Percentiles rank a stretch among this genome's conserved stretches.
phyloP scores from a whole-genome alignment of 257 asterid species.

The Asclepias syriaca region DNA sequence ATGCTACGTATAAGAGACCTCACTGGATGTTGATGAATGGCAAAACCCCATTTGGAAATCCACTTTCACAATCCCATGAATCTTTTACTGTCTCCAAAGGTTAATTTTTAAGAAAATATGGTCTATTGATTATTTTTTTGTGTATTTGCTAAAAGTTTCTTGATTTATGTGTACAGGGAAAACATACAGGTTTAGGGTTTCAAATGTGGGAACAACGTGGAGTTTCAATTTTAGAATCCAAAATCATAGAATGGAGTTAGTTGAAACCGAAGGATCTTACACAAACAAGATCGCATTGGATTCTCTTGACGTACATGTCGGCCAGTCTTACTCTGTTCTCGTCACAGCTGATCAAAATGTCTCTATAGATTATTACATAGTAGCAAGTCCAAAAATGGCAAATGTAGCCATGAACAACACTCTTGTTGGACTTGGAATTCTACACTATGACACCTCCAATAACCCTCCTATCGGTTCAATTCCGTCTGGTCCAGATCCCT shows the following conservation, averaged over 20 bases:
- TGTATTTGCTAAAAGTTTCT: neutral
- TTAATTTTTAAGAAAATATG: neutral
- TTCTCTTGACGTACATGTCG: conserved; percentile 64
- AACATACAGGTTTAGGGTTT: conserved; percentile 51
- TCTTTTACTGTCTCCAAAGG: conserved; percentile 47
- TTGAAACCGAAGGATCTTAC: conserved; percentile 72
- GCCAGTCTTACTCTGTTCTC: conserved; percentile 75
- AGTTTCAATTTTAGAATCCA: conserved; percentile 60
- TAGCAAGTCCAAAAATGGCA: conserved; percentile 54
- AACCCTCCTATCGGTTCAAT: conserved; percentile 40
- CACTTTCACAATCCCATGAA: conserved; percentile 30
- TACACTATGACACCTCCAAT: conserved; percentile 56
- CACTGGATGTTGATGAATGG: conserved; percentile 64
- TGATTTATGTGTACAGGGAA: conserved; percentile 29
- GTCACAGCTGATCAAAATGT: conserved; percentile 42
- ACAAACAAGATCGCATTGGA: conserved; percentile 34
- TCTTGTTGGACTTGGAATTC: conserved; percentile 41
- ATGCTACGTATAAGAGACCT: conserved; percentile 7
- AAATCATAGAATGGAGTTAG: conserved; percentile 50
- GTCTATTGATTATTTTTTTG: too few relatives aligned
- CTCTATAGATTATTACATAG: conserved; percentile 45
- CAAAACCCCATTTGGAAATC: conserved; percentile 41
- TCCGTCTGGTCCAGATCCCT: conserved; percentile 56
- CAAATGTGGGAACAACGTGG: conserved; percentile 55
- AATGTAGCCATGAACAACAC: conserved; percentile 10